phyloP scores from a whole-genome alignment of 192 early-diverging fungal genomes.

The Podila verticillata region DNA sequence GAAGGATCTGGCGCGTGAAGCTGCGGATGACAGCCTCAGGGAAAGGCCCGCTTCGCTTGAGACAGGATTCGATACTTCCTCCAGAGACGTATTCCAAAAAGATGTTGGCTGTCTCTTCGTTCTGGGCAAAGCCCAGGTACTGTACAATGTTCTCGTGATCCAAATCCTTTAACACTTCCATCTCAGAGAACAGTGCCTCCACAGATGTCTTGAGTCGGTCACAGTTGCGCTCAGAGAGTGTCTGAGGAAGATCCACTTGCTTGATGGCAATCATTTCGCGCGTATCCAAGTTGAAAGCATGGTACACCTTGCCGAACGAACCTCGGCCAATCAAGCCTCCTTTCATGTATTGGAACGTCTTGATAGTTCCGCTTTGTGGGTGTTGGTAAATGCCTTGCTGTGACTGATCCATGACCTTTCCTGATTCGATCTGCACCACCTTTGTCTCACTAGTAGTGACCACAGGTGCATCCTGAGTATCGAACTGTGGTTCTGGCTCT shows the following conservation, averaged over 20 bases:
- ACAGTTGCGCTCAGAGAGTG: constrained; percentile 55
- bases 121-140: constrained; percentile 81
- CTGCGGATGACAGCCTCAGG: constrained; percentile 76
- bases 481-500: not conserved
- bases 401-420: constrained; percentile 41
- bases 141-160: constrained; percentile 95
- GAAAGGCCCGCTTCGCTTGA: constrained; percentile 78
- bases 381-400: constrained; percentile 43
- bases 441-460: not conserved
- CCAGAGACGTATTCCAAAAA: constrained; percentile 98
- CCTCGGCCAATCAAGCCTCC: constrained; percentile 87
- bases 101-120: constrained; percentile 82
- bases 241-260: constrained; percentile 75
- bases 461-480: not conserved
- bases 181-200: constrained; percentile 77
- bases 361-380: constrained; percentile 48
- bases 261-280: constrained; percentile 88
- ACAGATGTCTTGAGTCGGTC: constrained; percentile 54
- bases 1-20: constrained; percentile 84
- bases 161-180: constrained; percentile 76
- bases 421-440: constrained; percentile 36
- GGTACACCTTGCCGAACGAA: constrained; percentile 82
- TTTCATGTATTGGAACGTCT: constrained; percentile 73
- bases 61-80: constrained; percentile 83
- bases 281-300: constrained; percentile 75